Conservation (phyloP, 106 monocot genomes). For the Apostasia ramifera region DNA sequence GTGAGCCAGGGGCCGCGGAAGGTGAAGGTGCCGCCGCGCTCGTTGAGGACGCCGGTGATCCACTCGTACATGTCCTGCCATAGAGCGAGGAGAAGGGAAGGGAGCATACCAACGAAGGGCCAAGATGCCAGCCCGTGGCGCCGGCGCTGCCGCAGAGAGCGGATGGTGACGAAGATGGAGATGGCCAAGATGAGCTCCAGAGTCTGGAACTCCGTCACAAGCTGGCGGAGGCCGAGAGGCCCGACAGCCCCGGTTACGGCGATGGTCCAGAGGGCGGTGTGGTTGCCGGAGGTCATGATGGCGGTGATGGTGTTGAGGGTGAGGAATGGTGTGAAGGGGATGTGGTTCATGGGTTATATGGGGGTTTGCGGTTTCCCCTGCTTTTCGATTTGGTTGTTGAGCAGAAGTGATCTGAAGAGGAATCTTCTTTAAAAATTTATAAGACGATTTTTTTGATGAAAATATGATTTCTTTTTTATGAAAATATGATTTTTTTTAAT, state of each 20-base stretch:
- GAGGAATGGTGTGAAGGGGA: neutral
- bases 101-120: conserved; percentile 87
- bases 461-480: too few relatives aligned
- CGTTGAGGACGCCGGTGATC: conserved; percentile 56
- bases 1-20: conserved; percentile 71
- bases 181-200: conserved; percentile 55
- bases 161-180: conserved; percentile 63
- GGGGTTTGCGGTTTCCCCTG: neutral
- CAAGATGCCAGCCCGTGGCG: conserved; percentile 54
- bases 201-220: conserved; percentile 30
- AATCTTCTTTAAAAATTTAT: too few relatives aligned
- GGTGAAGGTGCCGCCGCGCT: conserved; percentile 61
- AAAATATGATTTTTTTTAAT: too few relatives aligned
- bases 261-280: neutral
- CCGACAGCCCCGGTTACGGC: neutral
- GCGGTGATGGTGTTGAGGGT: neutral
- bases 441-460: too few relatives aligned
- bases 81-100: conserved; percentile 64
- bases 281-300: conserved; percentile 18
- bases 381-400: too few relatives aligned
- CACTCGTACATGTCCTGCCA: conserved; percentile 77
- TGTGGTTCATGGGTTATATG: too few relatives aligned
- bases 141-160: conserved; percentile 51
- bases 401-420: too few relatives aligned
- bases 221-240: conserved; percentile 3